These are phyloP conservation scores for Parasitella parasitica DNA, from an alignment of 371 early-diverging fungal species.

Conservation along the genomic window DNA sequence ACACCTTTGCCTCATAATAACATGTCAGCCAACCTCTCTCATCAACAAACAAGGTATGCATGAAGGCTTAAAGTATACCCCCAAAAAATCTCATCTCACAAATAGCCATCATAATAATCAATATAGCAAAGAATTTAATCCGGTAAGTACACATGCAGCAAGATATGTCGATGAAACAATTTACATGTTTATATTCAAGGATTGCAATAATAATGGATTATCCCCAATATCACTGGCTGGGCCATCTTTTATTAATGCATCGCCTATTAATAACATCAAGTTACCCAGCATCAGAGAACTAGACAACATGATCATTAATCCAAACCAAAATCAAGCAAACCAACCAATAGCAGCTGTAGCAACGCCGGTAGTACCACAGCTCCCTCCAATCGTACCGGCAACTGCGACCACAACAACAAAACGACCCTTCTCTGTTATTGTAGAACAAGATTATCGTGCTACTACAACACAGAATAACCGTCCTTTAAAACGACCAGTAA, in stretches of 20 bases:
- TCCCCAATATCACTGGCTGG: conserved; percentile 6
- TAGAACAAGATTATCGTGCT: background rate
- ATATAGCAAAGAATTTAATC: background rate
- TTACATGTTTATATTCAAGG: background rate
- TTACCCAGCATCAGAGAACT: conserved; percentile 16
- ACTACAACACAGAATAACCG: background rate
- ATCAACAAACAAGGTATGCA: background rate
- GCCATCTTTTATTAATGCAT: conserved; percentile 4
- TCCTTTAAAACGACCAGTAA: conserved; percentile 15
- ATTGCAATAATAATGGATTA: background rate
- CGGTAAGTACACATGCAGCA: background rate
- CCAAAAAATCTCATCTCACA: background rate
- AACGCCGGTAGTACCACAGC: background rate
- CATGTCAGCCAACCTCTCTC: background rate
- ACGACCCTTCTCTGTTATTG: background rate
- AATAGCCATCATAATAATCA: background rate
- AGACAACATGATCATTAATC: conserved; percentile 3
- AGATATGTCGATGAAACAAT: background rate
- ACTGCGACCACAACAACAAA: background rate
- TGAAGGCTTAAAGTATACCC: background rate
- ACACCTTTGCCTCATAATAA: background rate
- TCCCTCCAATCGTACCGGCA: background rate
- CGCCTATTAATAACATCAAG: background rate
- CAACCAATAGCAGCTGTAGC: background rate
- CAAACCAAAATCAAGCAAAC: background rate